These are phyloP conservation scores for Lophium mytilinum DNA, from an alignment of 495 filamentous ascomycete species.

Conservation along the genomic window DNA sequence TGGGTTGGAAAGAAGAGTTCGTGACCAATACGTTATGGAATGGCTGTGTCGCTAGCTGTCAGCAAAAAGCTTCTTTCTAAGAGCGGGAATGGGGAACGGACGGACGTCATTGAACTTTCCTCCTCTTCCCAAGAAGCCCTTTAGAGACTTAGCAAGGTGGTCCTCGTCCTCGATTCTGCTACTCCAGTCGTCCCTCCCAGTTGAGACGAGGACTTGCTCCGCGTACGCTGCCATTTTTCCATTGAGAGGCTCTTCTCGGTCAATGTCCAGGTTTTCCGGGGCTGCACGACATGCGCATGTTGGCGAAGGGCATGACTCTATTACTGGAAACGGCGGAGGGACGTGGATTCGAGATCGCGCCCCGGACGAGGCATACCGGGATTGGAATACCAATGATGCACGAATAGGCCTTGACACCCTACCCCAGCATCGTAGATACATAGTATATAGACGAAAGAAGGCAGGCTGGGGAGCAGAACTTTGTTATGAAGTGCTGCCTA, in stretches of 20 bases:
- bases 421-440: no score
- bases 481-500: no score
- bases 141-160: constrained; percentile 58
- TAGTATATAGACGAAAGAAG: no score
- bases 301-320: constrained; percentile 59
- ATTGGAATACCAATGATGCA: no score
- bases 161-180: constrained; percentile 61
- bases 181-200: constrained; percentile 72
- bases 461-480: no score
- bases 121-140: constrained; percentile 54
- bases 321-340: constrained; percentile 39
- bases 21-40: constrained; percentile 68
- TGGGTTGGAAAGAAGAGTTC: constrained; percentile 58
- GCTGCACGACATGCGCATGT: constrained; percentile 62
- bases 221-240: constrained; percentile 72
- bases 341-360: background rate
- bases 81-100: constrained; percentile 17
- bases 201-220: constrained; percentile 75
- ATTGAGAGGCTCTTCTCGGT: constrained; percentile 57
- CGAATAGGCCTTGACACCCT: no score
- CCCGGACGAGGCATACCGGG: background rate
- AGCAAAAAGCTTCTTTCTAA: background rate
- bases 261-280: constrained; percentile 67
- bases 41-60: constrained; percentile 45
- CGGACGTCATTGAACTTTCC: constrained; percentile 65